These are phyloP conservation scores for Moniliophthora roreri DNA, from an alignment of 1,284 basidiomycete species.

Conservation along the genomic window DNA sequence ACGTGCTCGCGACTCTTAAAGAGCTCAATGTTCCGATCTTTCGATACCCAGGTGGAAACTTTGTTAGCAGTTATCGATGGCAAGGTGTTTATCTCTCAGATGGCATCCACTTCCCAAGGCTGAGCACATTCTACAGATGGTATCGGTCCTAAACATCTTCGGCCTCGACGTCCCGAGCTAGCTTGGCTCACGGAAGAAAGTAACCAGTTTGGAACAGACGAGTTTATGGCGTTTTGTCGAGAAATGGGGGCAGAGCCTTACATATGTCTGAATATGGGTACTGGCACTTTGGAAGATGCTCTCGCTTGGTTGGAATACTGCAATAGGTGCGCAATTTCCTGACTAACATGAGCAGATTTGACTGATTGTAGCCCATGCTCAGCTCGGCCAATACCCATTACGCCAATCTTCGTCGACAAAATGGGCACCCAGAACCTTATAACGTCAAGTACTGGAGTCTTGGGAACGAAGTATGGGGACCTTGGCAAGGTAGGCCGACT, in stretches of 20 bases:
- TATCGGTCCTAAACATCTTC: slow-evolving; percentile 50
- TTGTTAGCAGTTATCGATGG: slow-evolving; percentile 67
- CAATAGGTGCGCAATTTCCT: slow-evolving; percentile 42
- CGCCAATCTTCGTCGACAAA: slow-evolving; percentile 59
- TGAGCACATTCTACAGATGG: slow-evolving; percentile 36
- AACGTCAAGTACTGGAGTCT: slow-evolving; percentile 46
- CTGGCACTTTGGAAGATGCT: slow-evolving; percentile 61
- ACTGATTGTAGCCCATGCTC: background rate
- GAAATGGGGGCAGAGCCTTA: slow-evolving; percentile 55
- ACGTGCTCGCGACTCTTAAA: slow-evolving; percentile 53
- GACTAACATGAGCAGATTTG: background rate
- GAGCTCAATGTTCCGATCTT: slow-evolving; percentile 58
- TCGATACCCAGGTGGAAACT: slow-evolving; percentile 61
- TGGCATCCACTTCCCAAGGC: background rate
- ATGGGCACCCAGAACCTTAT: slow-evolving; percentile 60
- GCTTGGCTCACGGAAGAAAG: slow-evolving; percentile 66
- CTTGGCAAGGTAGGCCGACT: slow-evolving; percentile 50
- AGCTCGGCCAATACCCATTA: slow-evolving; percentile 47
- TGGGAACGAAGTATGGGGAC: slow-evolving; percentile 58
- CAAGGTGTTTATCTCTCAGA: slow-evolving; percentile 36
- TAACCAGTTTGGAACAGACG: slow-evolving; percentile 63
- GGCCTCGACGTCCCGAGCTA: slow-evolving; percentile 61
- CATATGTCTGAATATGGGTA: slow-evolving; percentile 68
- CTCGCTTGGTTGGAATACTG: slow-evolving; percentile 71
- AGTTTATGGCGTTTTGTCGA: slow-evolving; percentile 49